Base-by-base conservation (phyloP, 106 monocot species). In the Agapanthus africanus region DNA sequence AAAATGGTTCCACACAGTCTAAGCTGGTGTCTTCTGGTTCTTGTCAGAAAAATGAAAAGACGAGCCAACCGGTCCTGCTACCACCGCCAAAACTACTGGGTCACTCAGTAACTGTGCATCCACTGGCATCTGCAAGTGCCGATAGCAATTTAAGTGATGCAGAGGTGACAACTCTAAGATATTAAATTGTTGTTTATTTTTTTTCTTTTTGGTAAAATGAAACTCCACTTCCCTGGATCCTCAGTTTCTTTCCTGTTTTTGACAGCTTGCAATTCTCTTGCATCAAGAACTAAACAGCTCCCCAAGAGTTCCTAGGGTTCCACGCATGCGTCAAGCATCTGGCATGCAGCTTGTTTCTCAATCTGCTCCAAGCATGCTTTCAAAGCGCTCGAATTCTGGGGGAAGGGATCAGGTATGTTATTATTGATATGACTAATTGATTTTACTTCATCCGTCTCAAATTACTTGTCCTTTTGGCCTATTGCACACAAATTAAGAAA, bases 231-330 rank as follows among this genome's bases (percentile, higher is more conserved):
- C 3, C 35, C 0, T 37, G 68, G 35, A 13, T 11, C 13, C 57
- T 52, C 57, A 54, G 73, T 70, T 77, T 69, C 30, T 73, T 15
- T 37, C 23, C 19, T 66, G 35, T 68, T 64, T 57, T 79, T 85
- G 46, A 19, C 78, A 99, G 99, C 90, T 99, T 73, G 99, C 99
- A 59, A 67, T 90, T 51, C 66, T 90, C 32, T 70, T 99, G 41
- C 99, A 99, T 81, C 99, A 99, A 81, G 87, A 99, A 83, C 85
- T 99, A 69, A 99, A 99, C 69, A 99, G 93, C 62, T 99, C 99
- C 57, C 99, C 93, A 38, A 92, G 93, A 78, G 99, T 99, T 73
- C 87, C 99, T 51, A 74, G 99, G 69, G 86, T 90, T 15, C 90
- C 99, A 23, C 84, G 99, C 56, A 69, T 87, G 38, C 81, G 87